A percentile compares a stretch with the other conserved stretches of the same genome.
Conservation (phyloP, 192 early-diverging fungal genomes). For the Podila verticillata region DNA sequence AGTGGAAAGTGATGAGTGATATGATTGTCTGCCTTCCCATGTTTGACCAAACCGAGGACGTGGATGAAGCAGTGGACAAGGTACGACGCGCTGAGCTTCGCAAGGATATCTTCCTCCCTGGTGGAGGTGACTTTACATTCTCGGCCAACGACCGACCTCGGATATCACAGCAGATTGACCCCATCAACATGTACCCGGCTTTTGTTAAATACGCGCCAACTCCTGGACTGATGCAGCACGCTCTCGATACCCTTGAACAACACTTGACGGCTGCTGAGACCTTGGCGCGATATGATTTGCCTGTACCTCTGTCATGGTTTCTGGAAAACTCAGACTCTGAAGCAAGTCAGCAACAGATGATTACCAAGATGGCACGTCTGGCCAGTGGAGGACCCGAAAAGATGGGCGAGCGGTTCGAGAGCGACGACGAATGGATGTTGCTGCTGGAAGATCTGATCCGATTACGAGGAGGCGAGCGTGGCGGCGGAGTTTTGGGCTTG, state of each 20-base stretch:
- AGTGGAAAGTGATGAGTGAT: conserved; percentile 56
- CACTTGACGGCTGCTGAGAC: conserved; percentile 71
- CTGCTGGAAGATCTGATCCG: conserved; percentile 72
- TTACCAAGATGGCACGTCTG: conserved; percentile 64
- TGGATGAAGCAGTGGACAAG: conserved; percentile 36
- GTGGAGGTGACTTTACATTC: background rate
- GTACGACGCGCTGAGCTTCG: conserved; percentile 26
- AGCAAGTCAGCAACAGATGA: conserved; percentile 64
- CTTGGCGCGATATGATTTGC: conserved; percentile 65
- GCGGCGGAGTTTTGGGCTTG: conserved; percentile 60
- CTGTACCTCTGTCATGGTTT: conserved; percentile 69
- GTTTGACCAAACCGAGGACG: conserved; percentile 54
- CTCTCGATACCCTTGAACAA: conserved; percentile 65
- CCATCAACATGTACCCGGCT: conserved; percentile 47
- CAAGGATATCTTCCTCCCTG: conserved; percentile 32
- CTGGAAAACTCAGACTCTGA: conserved; percentile 57
- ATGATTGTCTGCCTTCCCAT: conserved; percentile 66
- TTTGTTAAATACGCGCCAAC: conserved; percentile 50
- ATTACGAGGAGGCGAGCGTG: conserved; percentile 55
- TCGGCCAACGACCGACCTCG: conserved; percentile 3
- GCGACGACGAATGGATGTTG: conserved; percentile 73
- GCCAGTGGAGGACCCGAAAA: conserved; percentile 60
- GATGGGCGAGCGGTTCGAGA: conserved; percentile 62
- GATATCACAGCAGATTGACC: conserved; percentile 42
- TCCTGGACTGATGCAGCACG: conserved; percentile 51